Evolutionary conservation across 2,329 filamentous ascomycete species (phyloP), one percentile per base, ranked within the genome.

Genomic region (Podosphaera xanthii): DNA sequence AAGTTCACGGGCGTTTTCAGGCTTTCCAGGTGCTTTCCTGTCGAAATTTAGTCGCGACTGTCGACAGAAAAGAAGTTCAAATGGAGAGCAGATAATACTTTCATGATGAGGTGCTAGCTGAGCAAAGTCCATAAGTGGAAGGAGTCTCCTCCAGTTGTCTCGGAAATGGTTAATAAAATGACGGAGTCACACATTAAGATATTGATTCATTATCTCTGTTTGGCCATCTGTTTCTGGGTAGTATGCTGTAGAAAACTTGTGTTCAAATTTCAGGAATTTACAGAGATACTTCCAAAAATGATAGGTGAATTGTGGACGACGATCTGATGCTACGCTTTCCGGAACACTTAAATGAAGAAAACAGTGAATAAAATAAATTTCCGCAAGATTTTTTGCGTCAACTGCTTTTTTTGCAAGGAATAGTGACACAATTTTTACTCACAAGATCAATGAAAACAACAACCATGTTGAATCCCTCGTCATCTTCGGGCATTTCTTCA

Each of bases 191-290:
- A 59, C 31, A 57, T 65, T 60, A 10, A 65, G 31, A 22, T 60
- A 63, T 40, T 61, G 53, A 22, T 65, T 65, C 36, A 63, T 59
- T 2, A 61, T 54, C 58, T 65, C 62, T 3, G 63, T 65, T 36
- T 61, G 59, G 36, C 64, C 57, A 52, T 65, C 59, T 5, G 59
- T 59, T 57, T 54, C 50, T 42, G 55, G 50, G n/a, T 54, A 10
- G 6, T 12, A 54, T 8, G 10, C 30, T 10, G 9, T 35, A 33
- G 30, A 54, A 3, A 54, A 5, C n/a, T 54, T 54, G 8, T 30
- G 8, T 35, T 54, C 12, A 34, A 54, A 9, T 54, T 35, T 6
- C 33, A 54, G 50, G 4, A 54, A 34, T 10, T 8, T n/a, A n/a
- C 30, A 54, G 2, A 54, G n/a, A 12, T 6, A 54, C 9, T n/a